Evolutionary conservation across 2,329 filamentous ascomycete species (phyloP).

Genomic region (Penicillium janthinellum): DNA sequence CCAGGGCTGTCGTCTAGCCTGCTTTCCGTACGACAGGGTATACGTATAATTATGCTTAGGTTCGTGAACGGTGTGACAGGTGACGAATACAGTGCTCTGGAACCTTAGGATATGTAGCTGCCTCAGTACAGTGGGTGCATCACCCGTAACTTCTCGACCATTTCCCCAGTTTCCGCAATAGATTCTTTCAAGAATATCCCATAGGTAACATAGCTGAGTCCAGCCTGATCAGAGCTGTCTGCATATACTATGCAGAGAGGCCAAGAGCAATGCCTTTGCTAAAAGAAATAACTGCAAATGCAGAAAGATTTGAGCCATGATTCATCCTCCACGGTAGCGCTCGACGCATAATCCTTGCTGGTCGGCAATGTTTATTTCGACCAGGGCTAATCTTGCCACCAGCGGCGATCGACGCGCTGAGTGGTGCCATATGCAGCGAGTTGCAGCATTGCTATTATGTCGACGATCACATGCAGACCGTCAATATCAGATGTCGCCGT

Average conservation of each 20-base stretch:
- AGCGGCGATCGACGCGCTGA: not conserved
- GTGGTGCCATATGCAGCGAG: not conserved
- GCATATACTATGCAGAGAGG: not conserved
- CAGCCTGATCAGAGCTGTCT: not conserved
- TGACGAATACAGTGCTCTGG: not conserved
- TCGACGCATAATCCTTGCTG: not conserved
- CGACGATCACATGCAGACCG: not conserved
- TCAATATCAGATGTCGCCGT: not conserved
- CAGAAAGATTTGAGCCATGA: no score
- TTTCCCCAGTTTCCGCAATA: no score
- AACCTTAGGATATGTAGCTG: not conserved
- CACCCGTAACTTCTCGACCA: not conserved
- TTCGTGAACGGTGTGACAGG: not conserved
- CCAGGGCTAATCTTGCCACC: not conserved
- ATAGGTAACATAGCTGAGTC: not conserved
- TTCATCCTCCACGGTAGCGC: not conserved
- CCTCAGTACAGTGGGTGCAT: not conserved
- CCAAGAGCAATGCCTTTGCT: no score
- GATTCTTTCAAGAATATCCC: not conserved
- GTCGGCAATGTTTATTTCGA: constrained; percentile 1
- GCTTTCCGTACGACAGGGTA: constrained; percentile 9
- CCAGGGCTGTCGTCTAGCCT: not conserved
- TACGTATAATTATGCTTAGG: constrained; percentile 4
- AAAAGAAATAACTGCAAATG: not conserved
- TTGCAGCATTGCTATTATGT: not conserved